phyloP scores from a whole-genome alignment of 2,329 filamentous ascomycete species.

The Hymenoscyphus fraxineus region DNA sequence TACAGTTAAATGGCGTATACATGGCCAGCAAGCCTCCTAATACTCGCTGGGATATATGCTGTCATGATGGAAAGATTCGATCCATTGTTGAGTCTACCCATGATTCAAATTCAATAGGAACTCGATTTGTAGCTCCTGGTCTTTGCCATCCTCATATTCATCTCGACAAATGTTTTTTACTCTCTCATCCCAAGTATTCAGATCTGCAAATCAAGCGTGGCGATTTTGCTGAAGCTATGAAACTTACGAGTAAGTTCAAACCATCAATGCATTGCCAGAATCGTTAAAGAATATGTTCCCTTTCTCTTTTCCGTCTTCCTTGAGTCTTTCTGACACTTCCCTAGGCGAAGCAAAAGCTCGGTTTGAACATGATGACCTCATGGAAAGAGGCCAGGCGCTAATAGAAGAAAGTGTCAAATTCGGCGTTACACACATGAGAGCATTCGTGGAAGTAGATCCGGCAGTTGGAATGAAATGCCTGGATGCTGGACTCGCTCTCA shows the following conservation, averaged over 20 bases:
- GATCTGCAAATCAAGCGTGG: constrained; percentile 58
- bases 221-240: constrained; percentile 63
- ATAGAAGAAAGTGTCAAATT: constrained; percentile 60
- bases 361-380: constrained; percentile 60
- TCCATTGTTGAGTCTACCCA: constrained; percentile 27
- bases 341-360: constrained; percentile 53
- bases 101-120: constrained; percentile 4
- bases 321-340: constrained; percentile 10
- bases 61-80: constrained; percentile 29
- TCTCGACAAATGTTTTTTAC: constrained; percentile 62
- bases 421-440: constrained; percentile 66
- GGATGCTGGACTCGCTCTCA: constrained; percentile 53
- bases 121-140: constrained; percentile 45
- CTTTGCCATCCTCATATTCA: constrained; percentile 73
- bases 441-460: constrained; percentile 68
- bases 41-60: constrained; percentile 36
- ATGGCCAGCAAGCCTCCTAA: constrained; percentile 31
- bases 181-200: constrained; percentile 55
- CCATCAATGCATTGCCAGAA: constrained; percentile 6
- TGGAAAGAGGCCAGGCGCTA: constrained; percentile 60
- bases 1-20: constrained; percentile 30
- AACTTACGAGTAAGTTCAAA: constrained; percentile 42
- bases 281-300: neutral
- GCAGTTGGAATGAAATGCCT: constrained; percentile 56
- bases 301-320: too few relatives aligned